phyloP scores from a whole-genome alignment of 2,329 filamentous ascomycete genomes.

The Xylaria sp. region DNA sequence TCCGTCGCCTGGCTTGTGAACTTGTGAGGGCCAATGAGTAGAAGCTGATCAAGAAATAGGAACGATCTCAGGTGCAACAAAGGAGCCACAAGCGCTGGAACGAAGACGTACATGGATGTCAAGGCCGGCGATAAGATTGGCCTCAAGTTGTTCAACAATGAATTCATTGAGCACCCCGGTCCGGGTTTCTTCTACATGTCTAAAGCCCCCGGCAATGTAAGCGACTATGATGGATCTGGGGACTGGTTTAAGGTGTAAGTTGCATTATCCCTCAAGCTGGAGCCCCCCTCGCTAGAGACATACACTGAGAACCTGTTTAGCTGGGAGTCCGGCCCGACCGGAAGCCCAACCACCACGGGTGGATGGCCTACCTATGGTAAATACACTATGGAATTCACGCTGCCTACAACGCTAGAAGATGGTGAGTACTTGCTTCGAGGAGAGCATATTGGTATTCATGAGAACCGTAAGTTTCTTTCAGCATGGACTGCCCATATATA shows the following conservation, averaged over 20 bases:
- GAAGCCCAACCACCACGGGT: conserved; percentile 43
- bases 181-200: conserved; percentile 57
- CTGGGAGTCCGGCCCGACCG: conserved; percentile 48
- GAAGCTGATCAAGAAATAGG: conserved; percentile 30
- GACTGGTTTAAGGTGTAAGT: conserved; percentile 56
- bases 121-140: conserved; percentile 61
- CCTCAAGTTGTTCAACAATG: conserved; percentile 62
- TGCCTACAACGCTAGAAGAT: conserved; percentile 54
- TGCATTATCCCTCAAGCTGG: conserved; percentile 1
- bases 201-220: conserved; percentile 56
- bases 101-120: conserved; percentile 56
- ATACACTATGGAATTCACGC: conserved; percentile 56
- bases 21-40: not conserved
- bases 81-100: conserved; percentile 51
- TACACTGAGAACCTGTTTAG: conserved; percentile 24
- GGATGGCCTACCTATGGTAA: conserved; percentile 53
- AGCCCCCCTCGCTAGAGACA: not conserved
- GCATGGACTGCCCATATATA: not conserved
- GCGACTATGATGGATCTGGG: conserved; percentile 58
- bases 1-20: conserved; percentile 20
- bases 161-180: conserved; percentile 60
- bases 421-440: conserved; percentile 59
- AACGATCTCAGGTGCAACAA: conserved; percentile 58
- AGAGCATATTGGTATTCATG: conserved; percentile 61
- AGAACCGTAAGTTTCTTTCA: conserved; percentile 40